Evolutionary conservation across 768 basidiomycete species (phyloP).

Genomic region (Tephrocybe sp.): DNA sequence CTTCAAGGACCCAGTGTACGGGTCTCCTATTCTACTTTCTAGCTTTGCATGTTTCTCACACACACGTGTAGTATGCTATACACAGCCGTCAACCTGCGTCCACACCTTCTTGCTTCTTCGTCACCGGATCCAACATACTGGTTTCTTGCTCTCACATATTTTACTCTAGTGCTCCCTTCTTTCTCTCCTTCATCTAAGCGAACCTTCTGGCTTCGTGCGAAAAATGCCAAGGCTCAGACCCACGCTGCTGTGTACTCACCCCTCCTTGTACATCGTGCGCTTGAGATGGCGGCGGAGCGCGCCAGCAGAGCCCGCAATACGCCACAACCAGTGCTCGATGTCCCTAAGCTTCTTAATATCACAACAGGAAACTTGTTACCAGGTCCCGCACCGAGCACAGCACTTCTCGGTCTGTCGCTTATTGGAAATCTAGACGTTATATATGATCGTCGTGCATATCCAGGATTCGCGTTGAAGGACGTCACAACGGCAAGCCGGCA

Average conservation of each 20-base stretch:
- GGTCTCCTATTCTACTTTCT: neutral
- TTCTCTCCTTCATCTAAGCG: constrained; percentile 44
- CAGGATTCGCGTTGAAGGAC: constrained; percentile 46
- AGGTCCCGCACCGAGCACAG: constrained; percentile 24
- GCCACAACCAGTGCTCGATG: neutral
- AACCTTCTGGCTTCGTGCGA: constrained; percentile 62
- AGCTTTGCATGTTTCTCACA: neutral
- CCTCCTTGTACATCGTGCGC: constrained; percentile 48
- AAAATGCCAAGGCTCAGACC: constrained; percentile 51
- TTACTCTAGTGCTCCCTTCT: constrained; percentile 64
- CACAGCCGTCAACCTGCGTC: constrained; percentile 65
- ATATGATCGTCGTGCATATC: constrained; percentile 53
- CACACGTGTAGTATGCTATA: constrained; percentile 54
- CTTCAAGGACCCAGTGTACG: constrained; percentile 25
- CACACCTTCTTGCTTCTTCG: constrained; percentile 36
- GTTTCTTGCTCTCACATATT: constrained; percentile 63
- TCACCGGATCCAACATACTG: constrained; percentile 46
- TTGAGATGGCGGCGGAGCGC: constrained; percentile 50
- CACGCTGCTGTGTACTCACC: constrained; percentile 46
- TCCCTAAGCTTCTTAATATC: neutral
- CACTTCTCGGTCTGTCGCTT: constrained; percentile 62
- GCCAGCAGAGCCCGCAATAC: constrained; percentile 31
- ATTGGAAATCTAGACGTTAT: constrained; percentile 69
- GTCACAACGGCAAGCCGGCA: constrained; percentile 68
- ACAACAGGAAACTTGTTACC: constrained; percentile 1